Conservation (phyloP, 495 filamentous ascomycete species). For the Arthonia radiata region DNA sequence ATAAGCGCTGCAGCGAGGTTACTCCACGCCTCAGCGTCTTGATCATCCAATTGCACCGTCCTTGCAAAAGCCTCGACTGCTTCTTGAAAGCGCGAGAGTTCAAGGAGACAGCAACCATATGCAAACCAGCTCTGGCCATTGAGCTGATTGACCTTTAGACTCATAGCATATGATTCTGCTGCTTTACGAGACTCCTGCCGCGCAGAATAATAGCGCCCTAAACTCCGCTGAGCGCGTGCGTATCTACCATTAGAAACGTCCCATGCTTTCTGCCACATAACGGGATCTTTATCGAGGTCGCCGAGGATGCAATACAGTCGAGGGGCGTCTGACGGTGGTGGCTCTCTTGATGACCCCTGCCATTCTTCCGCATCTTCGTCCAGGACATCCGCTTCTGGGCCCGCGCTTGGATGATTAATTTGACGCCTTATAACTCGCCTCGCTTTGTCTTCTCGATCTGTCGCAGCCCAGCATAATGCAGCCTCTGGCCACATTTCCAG, state of each 20-base stretch:
- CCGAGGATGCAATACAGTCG: slow-evolving; percentile 84
- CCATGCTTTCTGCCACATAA: slow-evolving; percentile 70
- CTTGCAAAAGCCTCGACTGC: slow-evolving; percentile 68
- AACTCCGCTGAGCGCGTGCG: slow-evolving; percentile 63
- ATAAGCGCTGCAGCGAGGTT: slow-evolving; percentile 74
- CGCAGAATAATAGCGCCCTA: slow-evolving; percentile 52
- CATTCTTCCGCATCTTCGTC: slow-evolving; percentile 19
- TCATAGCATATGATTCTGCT: slow-evolving; percentile 48
- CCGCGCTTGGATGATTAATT: slow-evolving; percentile 37
- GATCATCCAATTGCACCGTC: slow-evolving; percentile 57
- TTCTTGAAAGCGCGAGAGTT: slow-evolving; percentile 48
- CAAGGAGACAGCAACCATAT: slow-evolving; percentile 64
- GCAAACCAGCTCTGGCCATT: slow-evolving; percentile 72
- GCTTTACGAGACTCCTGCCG: slow-evolving; percentile 39
- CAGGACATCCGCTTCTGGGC: slow-evolving; percentile 6
- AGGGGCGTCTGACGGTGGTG: slow-evolving; percentile 60
- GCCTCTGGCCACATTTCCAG: slow-evolving; percentile 90
- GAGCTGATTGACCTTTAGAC: slow-evolving; percentile 52
- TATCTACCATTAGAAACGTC: slow-evolving; percentile 57
- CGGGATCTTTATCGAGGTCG: slow-evolving; percentile 52
- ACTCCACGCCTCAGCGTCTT: slow-evolving; percentile 79
- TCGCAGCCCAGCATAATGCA: slow-evolving; percentile 64
- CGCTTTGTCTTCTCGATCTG: slow-evolving; percentile 67
- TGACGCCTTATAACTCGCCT: slow-evolving; percentile 46
- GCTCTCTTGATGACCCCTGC: slow-evolving; percentile 32